Percentiles rank a stretch among this genome's conserved stretches.
These are phyloP conservation scores for Fusarium longipes DNA, from an alignment of 2,329 filamentous ascomycete species.

Conservation along the genomic window DNA sequence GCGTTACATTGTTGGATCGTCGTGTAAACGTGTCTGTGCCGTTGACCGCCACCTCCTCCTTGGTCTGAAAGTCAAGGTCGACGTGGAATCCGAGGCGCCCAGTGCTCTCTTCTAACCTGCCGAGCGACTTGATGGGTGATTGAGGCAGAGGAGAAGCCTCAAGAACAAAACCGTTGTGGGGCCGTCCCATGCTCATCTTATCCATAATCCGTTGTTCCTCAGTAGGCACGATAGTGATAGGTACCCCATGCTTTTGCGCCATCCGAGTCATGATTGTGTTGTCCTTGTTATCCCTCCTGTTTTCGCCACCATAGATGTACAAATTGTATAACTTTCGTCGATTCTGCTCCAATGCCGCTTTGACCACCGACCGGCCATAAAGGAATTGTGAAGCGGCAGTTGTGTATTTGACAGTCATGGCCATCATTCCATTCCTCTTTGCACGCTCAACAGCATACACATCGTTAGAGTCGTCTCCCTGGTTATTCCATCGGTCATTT, in stretches of 20 bases:
- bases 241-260: constrained; percentile 62
- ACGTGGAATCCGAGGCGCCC: constrained; percentile 66
- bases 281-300: constrained; percentile 61
- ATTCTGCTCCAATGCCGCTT: constrained; percentile 75
- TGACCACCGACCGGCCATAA: constrained; percentile 84
- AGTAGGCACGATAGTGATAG: constrained; percentile 68
- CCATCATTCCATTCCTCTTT: constrained; percentile 50
- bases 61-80: constrained; percentile 72
- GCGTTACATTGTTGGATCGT: constrained; percentile 49
- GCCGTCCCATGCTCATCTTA: constrained; percentile 83
- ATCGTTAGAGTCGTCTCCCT: constrained; percentile 5
- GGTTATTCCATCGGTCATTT: constrained; percentile 22
- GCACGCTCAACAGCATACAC: constrained; percentile 25
- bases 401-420: constrained; percentile 66
- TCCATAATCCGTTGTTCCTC: constrained; percentile 77
- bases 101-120: constrained; percentile 58
- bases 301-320: constrained; percentile 76
- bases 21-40: constrained; percentile 67
- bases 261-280: constrained; percentile 59
- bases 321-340: constrained; percentile 84
- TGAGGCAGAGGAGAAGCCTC: constrained; percentile 87
- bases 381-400: constrained; percentile 92
- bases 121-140: constrained; percentile 71
- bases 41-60: constrained; percentile 80
- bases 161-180: constrained; percentile 90